Conservation (phyloP, 2,329 filamentous ascomycete species). For the Pseudocercospora vitis region DNA sequence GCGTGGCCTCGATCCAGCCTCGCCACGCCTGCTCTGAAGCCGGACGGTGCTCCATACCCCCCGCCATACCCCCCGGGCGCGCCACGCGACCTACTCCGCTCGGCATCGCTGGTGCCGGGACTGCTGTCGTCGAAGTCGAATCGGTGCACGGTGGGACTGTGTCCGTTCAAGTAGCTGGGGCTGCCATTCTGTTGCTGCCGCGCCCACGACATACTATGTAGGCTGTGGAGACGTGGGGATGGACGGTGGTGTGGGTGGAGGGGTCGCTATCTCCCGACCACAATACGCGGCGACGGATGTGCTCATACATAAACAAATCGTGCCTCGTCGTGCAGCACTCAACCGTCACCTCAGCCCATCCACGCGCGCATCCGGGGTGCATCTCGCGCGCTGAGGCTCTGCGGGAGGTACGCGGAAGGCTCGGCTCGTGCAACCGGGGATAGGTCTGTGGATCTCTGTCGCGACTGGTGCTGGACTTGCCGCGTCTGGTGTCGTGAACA, state of each 20-base stretch:
- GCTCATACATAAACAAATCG: neutral
- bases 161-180: conserved; percentile 41
- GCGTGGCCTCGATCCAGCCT: conserved; percentile 47
- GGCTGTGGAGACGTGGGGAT: no score
- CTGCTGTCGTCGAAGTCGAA: conserved; percentile 40
- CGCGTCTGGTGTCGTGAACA: neutral
- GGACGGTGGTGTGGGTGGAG: neutral
- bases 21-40: conserved; percentile 32
- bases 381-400: conserved; percentile 2
- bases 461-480: neutral
- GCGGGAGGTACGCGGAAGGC: no score
- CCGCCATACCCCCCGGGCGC: conserved; percentile 40
- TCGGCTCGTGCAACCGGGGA: neutral
- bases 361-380: conserved; percentile 2
- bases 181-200: conserved; percentile 26
- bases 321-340: no score
- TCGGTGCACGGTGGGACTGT: conserved; percentile 37
- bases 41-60: conserved; percentile 30
- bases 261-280: neutral
- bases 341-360: conserved; percentile 2
- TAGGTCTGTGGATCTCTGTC: conserved; percentile 1
- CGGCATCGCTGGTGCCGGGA: conserved; percentile 39
- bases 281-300: neutral
- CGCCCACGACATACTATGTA: conserved; percentile 25
- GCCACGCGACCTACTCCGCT: conserved; percentile 40